These are phyloP conservation scores for Pyrenophora tritici-repentis DNA, from an alignment of 2,329 filamentous ascomycete genomes.

Conservation along the genomic window DNA sequence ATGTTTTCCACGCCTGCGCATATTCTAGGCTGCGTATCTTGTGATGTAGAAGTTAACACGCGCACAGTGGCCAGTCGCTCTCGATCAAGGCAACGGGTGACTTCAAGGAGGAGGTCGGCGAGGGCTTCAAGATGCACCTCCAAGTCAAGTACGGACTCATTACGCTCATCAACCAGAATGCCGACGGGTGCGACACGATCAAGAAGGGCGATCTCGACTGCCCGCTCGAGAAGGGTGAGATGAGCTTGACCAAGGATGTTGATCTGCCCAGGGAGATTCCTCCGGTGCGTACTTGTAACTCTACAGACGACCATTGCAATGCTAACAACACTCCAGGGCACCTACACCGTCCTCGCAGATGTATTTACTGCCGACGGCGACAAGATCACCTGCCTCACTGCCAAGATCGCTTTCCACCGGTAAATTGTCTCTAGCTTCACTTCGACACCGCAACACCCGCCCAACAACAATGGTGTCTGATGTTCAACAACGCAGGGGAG, in stretches of 20 bases:
- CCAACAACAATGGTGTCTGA: conserved; percentile 19
- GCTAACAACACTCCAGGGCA: conserved; percentile 64
- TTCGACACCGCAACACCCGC: conserved; percentile 9
- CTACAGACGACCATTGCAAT: background rate
- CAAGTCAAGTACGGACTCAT: conserved; percentile 95
- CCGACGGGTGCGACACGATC: conserved; percentile 88
- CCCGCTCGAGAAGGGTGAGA: conserved; percentile 79
- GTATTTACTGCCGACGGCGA: conserved; percentile 74
- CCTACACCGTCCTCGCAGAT: conserved; percentile 86
- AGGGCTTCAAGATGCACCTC: conserved; percentile 81
- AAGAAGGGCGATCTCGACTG: conserved; percentile 87
- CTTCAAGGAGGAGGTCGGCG: conserved; percentile 71
- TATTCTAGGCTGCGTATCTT: background rate
- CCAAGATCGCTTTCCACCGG: conserved; percentile 66
- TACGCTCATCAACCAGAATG: conserved; percentile 77
- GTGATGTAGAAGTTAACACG: conserved; percentile 4
- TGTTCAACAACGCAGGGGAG: conserved; percentile 13
- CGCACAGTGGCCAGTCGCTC: conserved; percentile 72
- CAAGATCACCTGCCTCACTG: conserved; percentile 85
- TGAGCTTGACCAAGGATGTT: conserved; percentile 78
- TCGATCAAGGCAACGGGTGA: conserved; percentile 77
- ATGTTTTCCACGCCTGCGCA: conserved; percentile 51
- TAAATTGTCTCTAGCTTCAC: conserved; percentile 31
- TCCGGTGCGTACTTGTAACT: conserved; percentile 66
- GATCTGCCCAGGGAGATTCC: conserved; percentile 86